Evolutionary conservation across 192 early-diverging fungal genomes (phyloP), one percentile per base, ranked within the genome.

Genomic region (Podila epicladia): DNA sequence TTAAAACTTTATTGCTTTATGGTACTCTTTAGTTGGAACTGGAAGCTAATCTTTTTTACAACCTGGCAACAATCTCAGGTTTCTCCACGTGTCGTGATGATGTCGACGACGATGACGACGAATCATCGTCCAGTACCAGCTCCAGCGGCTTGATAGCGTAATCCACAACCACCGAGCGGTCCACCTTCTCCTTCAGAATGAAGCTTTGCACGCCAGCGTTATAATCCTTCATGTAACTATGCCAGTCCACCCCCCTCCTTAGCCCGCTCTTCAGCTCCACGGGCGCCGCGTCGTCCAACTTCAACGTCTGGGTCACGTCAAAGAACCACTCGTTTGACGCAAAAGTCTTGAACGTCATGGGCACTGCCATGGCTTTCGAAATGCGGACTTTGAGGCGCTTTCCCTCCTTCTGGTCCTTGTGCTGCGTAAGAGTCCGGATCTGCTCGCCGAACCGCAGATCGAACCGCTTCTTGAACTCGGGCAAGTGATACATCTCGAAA

Each of bases 291-390:
- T 79, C 76, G 26, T 79, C 76, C 22, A 79, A 12, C 2, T 24
- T 33, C 64, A 79, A 20, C 1, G 76, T 79, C n/a, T 79, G 64
- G 35, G 35, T 57, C 19, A 79, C 63, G 58, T 79, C 76, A 72
- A 72, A 79, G 70, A 72, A 72, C 76, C 76, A 79, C 48, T 79
- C 55, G 26, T 59, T 72, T 6, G 33, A 8, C 2, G 70, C 22
- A 72, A 79, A 72, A 0, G 70, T 72, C 61, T 79, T 79, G 51
- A 79, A 79, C 1, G 76, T 72, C 65, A 72, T 72, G 8, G 76
- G 76, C 0, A 79, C 61, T 0, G 76, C 70, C 70, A 72, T 79
- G 8, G 70, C 76, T 53, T 72, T 72, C 33, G 76, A 72, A 41
- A 79, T 79, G 4, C 76, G 69, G 24, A 64, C 22, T 53, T 79